Base-by-base conservation (phyloP, 139 green algal genomes). In the Volvox reticuliferus region DNA sequence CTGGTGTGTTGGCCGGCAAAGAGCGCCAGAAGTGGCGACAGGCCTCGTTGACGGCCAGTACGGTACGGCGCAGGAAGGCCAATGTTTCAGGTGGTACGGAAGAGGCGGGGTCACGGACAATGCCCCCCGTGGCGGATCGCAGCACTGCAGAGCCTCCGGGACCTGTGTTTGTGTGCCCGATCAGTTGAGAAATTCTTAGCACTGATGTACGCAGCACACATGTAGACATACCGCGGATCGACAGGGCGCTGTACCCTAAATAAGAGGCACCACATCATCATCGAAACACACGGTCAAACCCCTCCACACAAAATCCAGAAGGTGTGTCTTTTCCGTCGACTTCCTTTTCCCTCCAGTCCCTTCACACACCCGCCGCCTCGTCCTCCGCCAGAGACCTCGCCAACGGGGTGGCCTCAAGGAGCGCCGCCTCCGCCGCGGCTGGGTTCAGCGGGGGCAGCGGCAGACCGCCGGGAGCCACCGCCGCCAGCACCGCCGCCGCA, bases 41-140 rank as follows among this genome's bases (percentile, higher is more conserved):
- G 37, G 71, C 71, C 85, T 89, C 85, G 44, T 82, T 83, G n/a
- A 82, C 71, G 12, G 71, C 30, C 85, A 89, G 71, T 37, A 82
- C 85, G 83, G 83, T 88, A 37, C 83, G 83, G 22, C 83, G 83
- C 67, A 88, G 83, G 36, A 77, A 68, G 67, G 83, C 83, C 37
- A 83, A 30, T 0, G 71, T 82, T 28, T 82, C 85, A 20, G 71
- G 71, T 1, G 85, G 85, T 22, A 89, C 44, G 35, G 71, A 75
- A 68, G 85, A 83, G 37, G 84, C 68, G 85, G 85, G 85, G 71
- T 89, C 85, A 55, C 85, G 71, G 3, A 12, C 62, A 16, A 1
- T 9, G 26, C 14, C n/a, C n/a, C 69, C 85, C 1, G 35, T 68
- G 14, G 18, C 18, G 17, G 18, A 35, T 18, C 67, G 30, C 1